Evolutionary conservation across 2,329 filamentous ascomycete genomes (phyloP).

Genomic region (Fusarium sp.): DNA sequence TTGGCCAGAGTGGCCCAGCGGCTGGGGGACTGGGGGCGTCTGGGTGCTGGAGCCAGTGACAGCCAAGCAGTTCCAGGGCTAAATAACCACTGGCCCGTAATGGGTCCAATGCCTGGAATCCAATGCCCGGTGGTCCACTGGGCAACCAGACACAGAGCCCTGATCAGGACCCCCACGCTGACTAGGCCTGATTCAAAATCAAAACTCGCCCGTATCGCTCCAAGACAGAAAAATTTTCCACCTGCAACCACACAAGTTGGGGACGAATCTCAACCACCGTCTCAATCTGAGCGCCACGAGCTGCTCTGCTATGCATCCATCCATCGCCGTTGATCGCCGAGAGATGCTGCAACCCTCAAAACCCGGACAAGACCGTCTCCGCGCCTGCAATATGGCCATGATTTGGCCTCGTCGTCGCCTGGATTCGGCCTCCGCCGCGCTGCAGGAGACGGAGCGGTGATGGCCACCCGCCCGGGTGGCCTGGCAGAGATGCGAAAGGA

Average conservation of each 20-base stretch:
- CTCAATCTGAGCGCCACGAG: slow-evolving; percentile 33
- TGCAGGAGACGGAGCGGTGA: not conserved
- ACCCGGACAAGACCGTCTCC: slow-evolving; percentile 6
- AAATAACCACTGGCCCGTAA: not conserved
- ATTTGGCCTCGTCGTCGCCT: slow-evolving; percentile 9
- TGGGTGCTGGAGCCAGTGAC: slow-evolving; percentile 11
- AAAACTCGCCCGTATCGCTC: slow-evolving; percentile 43
- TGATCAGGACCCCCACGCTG: slow-evolving; percentile 43
- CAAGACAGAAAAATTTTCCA: slow-evolving; percentile 23
- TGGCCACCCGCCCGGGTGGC: not conserved
- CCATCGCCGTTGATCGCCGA: slow-evolving; percentile 36
- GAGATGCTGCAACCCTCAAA: slow-evolving; percentile 30
- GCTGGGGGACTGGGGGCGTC: slow-evolving; percentile 24
- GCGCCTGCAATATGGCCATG: slow-evolving; percentile 12
- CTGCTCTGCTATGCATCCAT: not conserved
- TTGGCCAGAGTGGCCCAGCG: slow-evolving; percentile 13
- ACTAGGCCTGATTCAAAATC: slow-evolving; percentile 45
- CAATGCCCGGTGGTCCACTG: slow-evolving; percentile 3
- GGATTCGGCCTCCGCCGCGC: slow-evolving; percentile 15
- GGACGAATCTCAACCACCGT: slow-evolving; percentile 22
- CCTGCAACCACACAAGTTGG: slow-evolving; percentile 41
- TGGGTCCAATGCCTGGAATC: not conserved
- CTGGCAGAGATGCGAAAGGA: slow-evolving; percentile 8
- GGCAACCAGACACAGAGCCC: slow-evolving; percentile 13
- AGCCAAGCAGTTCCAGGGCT: not conserved